phyloP scores from a whole-genome alignment of 768 basidiomycete species.

The Phylloporus sp. region DNA sequence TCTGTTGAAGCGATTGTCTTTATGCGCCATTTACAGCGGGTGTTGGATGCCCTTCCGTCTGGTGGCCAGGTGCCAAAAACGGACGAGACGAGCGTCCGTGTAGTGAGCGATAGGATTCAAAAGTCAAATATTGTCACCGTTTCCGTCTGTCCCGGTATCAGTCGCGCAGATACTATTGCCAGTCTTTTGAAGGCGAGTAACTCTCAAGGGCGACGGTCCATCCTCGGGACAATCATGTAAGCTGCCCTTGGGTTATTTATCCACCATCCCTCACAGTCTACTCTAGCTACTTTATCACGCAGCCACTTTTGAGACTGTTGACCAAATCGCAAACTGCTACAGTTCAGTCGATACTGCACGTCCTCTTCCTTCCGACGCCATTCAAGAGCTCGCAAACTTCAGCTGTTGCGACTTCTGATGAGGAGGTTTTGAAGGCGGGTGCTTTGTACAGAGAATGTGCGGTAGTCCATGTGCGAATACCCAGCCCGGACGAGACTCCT shows the following conservation, averaged over 20 bases:
- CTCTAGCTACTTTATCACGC: slow-evolving; percentile 58
- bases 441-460: slow-evolving; percentile 75
- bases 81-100: slow-evolving; percentile 29
- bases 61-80: slow-evolving; percentile 47
- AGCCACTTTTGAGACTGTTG: slow-evolving; percentile 62
- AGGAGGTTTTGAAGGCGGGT: slow-evolving; percentile 70
- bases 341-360: slow-evolving; percentile 77
- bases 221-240: slow-evolving; percentile 46
- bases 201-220: slow-evolving; percentile 34
- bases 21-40: slow-evolving; percentile 76
- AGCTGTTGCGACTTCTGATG: slow-evolving; percentile 1
- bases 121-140: slow-evolving; percentile 73
- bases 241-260: slow-evolving; percentile 14
- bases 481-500: slow-evolving; percentile 19
- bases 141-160: slow-evolving; percentile 72
- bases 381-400: slow-evolving; percentile 48
- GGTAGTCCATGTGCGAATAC: slow-evolving; percentile 46
- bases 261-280: not conserved
- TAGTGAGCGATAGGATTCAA: slow-evolving; percentile 41
- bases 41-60: slow-evolving; percentile 74
- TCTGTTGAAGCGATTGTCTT: slow-evolving; percentile 59
- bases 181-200: slow-evolving; percentile 30
- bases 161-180: slow-evolving; percentile 63
- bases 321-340: slow-evolving; percentile 62
- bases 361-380: slow-evolving; percentile 75